Evolutionary conservation across 2,329 filamentous ascomycete genomes (phyloP).

Genomic region (Fusarium tjaetaba): DNA sequence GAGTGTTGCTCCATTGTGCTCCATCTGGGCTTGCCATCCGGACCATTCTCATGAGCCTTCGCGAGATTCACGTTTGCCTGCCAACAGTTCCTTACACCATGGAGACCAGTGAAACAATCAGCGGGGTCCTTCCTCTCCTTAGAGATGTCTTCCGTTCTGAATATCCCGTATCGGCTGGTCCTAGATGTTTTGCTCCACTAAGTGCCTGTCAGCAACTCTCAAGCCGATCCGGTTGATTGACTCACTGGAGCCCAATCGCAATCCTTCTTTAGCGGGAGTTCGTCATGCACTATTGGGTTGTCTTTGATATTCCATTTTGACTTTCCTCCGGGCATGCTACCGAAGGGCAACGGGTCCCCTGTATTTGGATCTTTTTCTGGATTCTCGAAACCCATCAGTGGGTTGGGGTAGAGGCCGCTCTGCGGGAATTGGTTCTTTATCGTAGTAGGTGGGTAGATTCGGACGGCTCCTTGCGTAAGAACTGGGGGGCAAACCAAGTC

Average conservation of each 20-base stretch:
- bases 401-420: not conserved
- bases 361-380: not conserved
- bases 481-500: not conserved
- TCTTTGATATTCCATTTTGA: not conserved
- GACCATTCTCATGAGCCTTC: not conserved
- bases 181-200: not conserved
- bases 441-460: not conserved
- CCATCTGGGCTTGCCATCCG: not conserved
- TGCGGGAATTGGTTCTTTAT: not conserved
- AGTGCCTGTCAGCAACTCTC: not conserved
- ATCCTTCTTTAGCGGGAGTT: accelerated
- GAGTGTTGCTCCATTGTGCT: not conserved
- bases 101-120: not conserved
- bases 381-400: not conserved
- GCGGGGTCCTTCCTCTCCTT: accelerated
- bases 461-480: not conserved
- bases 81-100: not conserved
- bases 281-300: not conserved
- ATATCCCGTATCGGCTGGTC: slow-evolving; percentile 3
- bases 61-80: not conserved
- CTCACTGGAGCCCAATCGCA: not conserved
- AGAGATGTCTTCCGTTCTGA: not conserved
- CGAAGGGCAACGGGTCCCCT: accelerated
- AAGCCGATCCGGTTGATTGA: not conserved
- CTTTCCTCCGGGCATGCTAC: not conserved